Percentiles rank a stretch among this genome's conserved stretches.
These are phyloP conservation scores for Fistulina hepatica DNA, from an alignment of 1,284 basidiomycete genomes.

Conservation along the genomic window DNA sequence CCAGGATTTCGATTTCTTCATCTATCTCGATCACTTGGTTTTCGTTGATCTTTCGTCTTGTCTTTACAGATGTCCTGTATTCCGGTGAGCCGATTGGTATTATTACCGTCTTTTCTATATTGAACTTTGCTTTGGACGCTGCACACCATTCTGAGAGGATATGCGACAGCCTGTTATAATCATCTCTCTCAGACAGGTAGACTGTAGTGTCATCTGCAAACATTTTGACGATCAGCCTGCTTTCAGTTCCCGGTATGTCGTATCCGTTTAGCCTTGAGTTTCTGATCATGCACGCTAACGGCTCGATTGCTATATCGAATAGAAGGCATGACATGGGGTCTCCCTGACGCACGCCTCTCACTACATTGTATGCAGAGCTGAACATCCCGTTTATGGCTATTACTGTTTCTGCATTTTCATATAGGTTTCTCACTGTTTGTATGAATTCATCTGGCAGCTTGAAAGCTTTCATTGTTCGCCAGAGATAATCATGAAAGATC, in stretches of 20 bases:
- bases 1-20: conserved; percentile 10
- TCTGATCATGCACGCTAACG: conserved; percentile 3
- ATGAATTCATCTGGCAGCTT: conserved; percentile 14
- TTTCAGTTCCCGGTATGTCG: neutral
- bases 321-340: conserved; percentile 23
- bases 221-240: conserved; percentile 7
- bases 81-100: conserved; percentile 11
- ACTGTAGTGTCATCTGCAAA: conserved; percentile 7
- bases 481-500: conserved; percentile 13
- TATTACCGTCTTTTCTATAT: conserved; percentile 15
- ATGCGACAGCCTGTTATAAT: conserved; percentile 3
- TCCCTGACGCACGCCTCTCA: conserved; percentile 19
- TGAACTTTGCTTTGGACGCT: conserved; percentile 13
- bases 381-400: conserved; percentile 18
- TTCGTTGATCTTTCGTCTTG: conserved; percentile 4
- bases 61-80: conserved; percentile 8
- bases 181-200: conserved; percentile 6
- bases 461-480: conserved; percentile 9
- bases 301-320: conserved; percentile 17
- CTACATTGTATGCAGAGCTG: conserved; percentile 12
- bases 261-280: conserved; percentile 1
- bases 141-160: conserved; percentile 12
- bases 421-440: conserved; percentile 12
- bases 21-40: conserved; percentile 5
- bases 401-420: conserved; percentile 12